Evolutionary conservation across 2,329 filamentous ascomycete genomes (phyloP), one percentile per base, ranked within the genome.

Genomic region (Whalleya microplaca): DNA sequence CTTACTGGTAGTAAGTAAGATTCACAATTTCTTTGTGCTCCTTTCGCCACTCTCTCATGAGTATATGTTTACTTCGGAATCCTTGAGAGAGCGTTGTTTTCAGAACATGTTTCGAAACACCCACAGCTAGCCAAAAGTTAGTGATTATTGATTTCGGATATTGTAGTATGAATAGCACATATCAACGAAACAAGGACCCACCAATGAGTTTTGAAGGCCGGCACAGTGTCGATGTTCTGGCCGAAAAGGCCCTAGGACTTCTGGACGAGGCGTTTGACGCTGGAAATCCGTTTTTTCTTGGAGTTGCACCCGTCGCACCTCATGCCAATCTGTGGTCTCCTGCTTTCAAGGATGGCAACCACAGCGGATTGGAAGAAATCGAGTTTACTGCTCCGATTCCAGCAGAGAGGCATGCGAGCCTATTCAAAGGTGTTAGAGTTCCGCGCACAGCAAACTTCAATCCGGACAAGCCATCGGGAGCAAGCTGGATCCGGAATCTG

Each of bases 371-470:
- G 58, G 57, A 63, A 19, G 63, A 65, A 3, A 73, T 77, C 37
- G 67, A 61, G 2, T 79, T 83, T 67, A 72, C 76, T 0, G 77
- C 81, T 0, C 85, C 85, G 0, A 76, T 86, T 14, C 78, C 84
- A 0, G 80, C 85, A 0, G 73, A 81, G 48, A 76, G 86, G 19
- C 86, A 91, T 63, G 75, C 78, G 23, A 72, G 85, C 63, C 75
- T 90, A 0, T 91, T 91, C 65, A 63, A 76, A 6, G 78, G 82
- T 56, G 80, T 76, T 3, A 80, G 77, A 27, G 80, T 90, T 0
- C 88, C 88, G 0, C 75, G 88, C n/a, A 85, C 79, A 0, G 73
- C 77, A 0, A 83, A 87, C 64, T 91, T 91, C 73, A 91, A 91
- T 66, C 86, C 87, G 0, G 76, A 82, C 16, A 60, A 72, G 61